These are phyloP conservation scores for Bryoerythrophyllum caledonicum DNA, from an alignment of 225 moss, liverwort and hornwort species.

Conservation along the genomic window DNA sequence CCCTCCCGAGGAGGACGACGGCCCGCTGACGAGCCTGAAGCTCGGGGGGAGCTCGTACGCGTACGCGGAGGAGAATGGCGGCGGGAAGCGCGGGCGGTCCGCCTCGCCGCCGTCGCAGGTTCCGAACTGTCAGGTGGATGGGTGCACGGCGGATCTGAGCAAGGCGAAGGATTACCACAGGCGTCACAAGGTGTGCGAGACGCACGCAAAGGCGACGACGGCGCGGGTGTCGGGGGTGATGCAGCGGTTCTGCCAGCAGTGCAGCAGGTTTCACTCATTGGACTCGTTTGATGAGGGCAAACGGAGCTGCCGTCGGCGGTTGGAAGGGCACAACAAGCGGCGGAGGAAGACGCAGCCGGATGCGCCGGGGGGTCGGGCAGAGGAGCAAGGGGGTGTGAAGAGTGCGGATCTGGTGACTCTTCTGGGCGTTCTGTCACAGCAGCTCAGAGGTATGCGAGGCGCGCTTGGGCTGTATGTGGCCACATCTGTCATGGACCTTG, in stretches of 20 bases:
- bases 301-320: conserved; percentile 87
- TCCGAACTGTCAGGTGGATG: conserved; percentile 89
- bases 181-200: conserved; percentile 96
- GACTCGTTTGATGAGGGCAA: conserved; percentile 87
- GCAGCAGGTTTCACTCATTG: conserved; percentile 90
- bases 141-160: conserved; percentile 79
- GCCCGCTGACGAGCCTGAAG: conserved; percentile 61
- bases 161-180: conserved; percentile 93
- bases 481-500: not conserved
- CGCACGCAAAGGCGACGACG: conserved; percentile 83
- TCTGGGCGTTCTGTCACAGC: conserved; percentile 66
- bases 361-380: conserved; percentile 47
- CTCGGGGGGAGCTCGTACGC: conserved; percentile 77
- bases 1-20: conserved; percentile 73
- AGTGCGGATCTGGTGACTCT: conserved; percentile 62
- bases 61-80: conserved; percentile 58
- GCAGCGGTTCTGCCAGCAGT: conserved; percentile 99
- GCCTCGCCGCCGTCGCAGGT: conserved; percentile 79
- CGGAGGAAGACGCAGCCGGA: conserved; percentile 92
- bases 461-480: not conserved
- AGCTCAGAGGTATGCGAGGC: conserved; percentile 53
- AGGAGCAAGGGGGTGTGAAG: conserved; percentile 55
- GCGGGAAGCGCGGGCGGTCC: conserved; percentile 74
- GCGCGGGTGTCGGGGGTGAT: conserved; percentile 62
- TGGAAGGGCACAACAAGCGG: conserved; percentile 95